Percentiles rank a stretch among this genome's conserved stretches.
Evolutionary conservation across 306 rosid genomes (phyloP).

Genomic region (Abrus pulchellus): DNA sequence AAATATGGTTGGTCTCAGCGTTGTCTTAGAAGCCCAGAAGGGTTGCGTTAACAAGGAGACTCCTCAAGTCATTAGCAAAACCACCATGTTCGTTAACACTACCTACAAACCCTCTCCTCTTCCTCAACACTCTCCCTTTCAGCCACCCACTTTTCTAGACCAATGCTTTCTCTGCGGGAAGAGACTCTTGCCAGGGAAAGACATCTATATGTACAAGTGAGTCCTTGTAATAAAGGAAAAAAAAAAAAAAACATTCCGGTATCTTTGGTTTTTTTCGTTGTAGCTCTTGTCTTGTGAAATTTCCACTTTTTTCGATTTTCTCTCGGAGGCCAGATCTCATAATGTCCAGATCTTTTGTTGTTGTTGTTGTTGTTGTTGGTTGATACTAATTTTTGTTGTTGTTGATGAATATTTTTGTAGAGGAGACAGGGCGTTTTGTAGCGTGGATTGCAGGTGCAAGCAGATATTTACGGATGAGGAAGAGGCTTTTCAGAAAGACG

Average conservation of each 20-base stretch:
- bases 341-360: constrained; percentile 31
- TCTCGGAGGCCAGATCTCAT: constrained; percentile 34
- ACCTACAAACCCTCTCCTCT: constrained; percentile 36
- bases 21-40: constrained; percentile 72
- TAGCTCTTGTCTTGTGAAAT: background rate
- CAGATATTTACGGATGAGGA: constrained; percentile 91
- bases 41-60: constrained; percentile 4
- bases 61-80: constrained; percentile 77
- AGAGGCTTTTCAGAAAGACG: constrained; percentile 58
- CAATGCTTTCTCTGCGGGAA: constrained; percentile 78
- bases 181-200: constrained; percentile 79
- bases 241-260: background rate
- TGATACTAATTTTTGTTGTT: background rate
- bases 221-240: constrained; percentile 27
- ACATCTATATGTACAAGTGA: constrained; percentile 98
- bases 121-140: constrained; percentile 9
- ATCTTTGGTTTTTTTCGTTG: background rate
- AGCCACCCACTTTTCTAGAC: constrained; percentile 65
- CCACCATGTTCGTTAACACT: constrained; percentile 53
- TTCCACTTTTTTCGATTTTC: background rate
- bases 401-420: constrained; percentile 49
- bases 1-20: constrained; percentile 85
- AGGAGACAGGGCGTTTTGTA: constrained; percentile 91
- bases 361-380: background rate
- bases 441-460: constrained; percentile 92